Base-by-base conservation (phyloP, 116 monocot species). In the Iris pallida region DNA sequence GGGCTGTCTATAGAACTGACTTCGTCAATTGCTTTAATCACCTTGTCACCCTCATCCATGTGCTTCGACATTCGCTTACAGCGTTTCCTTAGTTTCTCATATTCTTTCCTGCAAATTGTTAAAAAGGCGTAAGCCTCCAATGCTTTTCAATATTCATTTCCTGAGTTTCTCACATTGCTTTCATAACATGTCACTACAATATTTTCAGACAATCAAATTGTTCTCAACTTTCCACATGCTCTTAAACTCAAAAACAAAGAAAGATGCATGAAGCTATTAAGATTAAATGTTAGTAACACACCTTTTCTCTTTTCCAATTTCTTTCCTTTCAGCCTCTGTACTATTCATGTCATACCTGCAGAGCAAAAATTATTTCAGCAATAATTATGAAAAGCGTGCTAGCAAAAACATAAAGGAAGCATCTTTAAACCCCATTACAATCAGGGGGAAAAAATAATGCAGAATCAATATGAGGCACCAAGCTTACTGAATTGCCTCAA, bases 261-360 rank as follows among this genome's bases (percentile, higher is more conserved):
- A 30, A 30, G 30, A 30, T 30, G 30, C 30, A 30, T 30, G 30
- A 30, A 30, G 30, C 30, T 30, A 30, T 30, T 30, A 30, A 30
- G 30, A 30, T 30, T 30, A 30, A 30, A 30, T 30, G 30, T 30
- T 30, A 30, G 12, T 51, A 67, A 15, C 16, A 42, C 70, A 84
- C 84, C 76, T 71, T 57, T 75, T 75, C 44, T 73, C 51, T 62
- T 14, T 55, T 52, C 62, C 78, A 60, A 71, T 53, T 0, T n/a
- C 57, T 47, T 55, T 61, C 68, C 88, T 79, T 51, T 88, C 84
- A 68, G 59, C 81, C 49, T 84, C 81, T 59, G 88, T 81, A 68
- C 84, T 88, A 49, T 57, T 75, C 53, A 88, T 64, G 69, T 79
- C 79, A 44, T 79, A 88, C 7, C 88, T 88, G 82, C 65, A 79